Evolutionary conservation across 2,329 filamentous ascomycete genomes (phyloP), one percentile per base, ranked within the genome.

Genomic region (Phialophora macrospora): DNA sequence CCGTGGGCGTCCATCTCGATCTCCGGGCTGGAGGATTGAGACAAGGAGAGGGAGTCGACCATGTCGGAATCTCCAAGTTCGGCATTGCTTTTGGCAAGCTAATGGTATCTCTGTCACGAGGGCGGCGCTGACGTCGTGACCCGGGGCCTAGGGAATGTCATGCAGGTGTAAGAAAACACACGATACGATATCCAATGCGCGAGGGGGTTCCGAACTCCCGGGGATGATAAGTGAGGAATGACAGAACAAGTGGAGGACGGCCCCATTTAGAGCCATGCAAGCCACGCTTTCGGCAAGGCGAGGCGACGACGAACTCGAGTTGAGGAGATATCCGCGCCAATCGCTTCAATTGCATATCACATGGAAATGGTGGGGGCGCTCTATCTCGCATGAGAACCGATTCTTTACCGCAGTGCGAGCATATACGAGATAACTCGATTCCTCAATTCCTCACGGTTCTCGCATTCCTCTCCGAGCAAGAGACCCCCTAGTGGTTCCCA

Each of bases 1-100:
- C 51, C 51, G 32, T 51, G 32, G 60, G 62, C 63, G 41, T 60
- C 66, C 66, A 68, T 68, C 60, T 68, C 66, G 56, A 68, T 65
- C 20, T 58, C 52, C 5, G 11, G 17, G 63, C 60, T 65, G 55
- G 28, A 30, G 41, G 54, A 24, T 28, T 44, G 65, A 51, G 49
- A 62, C 9, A 52, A 32, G 48, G 55, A 38, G 49, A 58, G 48
- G 20, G 28, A 32, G 64, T 62, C 59, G 24, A 55, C 44, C 64
- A 66, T 66, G 24, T 59, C 55, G 55, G 55, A 28, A 28, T 20
- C 32, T 57, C 52, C 32, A 57, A 6, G 55, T 20, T 17, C 38
- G 55, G 20, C 55, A 57, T 57, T 57, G 55, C 55, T 57, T 57
- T 24, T 57, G 22, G 7, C 20, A 20, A 49, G 46, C 20, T 28